Evolutionary conservation across 78 protist species (phyloP).

Genomic region (Trichosphaerium sp.): DNA sequence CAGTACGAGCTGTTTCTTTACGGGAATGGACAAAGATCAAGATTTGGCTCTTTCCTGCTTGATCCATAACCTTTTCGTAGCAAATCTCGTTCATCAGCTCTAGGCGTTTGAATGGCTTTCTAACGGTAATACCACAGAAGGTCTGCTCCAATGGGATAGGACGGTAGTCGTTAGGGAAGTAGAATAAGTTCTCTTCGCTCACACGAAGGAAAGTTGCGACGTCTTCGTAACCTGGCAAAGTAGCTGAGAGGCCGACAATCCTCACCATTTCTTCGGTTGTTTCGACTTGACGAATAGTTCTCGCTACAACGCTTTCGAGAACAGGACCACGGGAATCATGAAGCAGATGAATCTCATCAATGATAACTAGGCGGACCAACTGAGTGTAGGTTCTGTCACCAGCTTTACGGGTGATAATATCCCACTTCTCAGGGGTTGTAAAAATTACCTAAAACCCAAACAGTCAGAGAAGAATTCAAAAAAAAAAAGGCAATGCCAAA

Average conservation of each 20-base stretch:
- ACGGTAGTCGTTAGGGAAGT: slow-evolving; percentile 83
- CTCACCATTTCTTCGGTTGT: slow-evolving; percentile 64
- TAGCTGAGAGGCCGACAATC: slow-evolving; percentile 97
- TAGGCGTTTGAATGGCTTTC: slow-evolving; percentile 67
- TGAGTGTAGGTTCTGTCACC: slow-evolving; percentile 77
- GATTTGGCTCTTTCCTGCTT: slow-evolving; percentile 53
- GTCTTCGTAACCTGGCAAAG: slow-evolving; percentile 98
- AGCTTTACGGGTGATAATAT: slow-evolving; percentile 93
- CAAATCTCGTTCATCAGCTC: slow-evolving; percentile 85
- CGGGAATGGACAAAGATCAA: slow-evolving; percentile 97
- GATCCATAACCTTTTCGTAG: slow-evolving; percentile 74
- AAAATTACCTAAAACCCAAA: slow-evolving; percentile 62
- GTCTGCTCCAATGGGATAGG: slow-evolving; percentile 94
- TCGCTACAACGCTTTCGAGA: slow-evolving; percentile 89
- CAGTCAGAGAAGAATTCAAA: no score
- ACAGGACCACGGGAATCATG: slow-evolving; percentile 98
- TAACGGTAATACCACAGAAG: slow-evolving; percentile 88
- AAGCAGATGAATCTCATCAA: slow-evolving; percentile 96
- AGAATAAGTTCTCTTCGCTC: slow-evolving; percentile 71
- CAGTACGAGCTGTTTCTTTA: slow-evolving; percentile 93
- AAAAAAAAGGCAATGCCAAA: no score
- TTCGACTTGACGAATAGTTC: slow-evolving; percentile 67
- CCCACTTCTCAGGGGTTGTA: slow-evolving; percentile 99
- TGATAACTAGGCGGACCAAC: slow-evolving; percentile 75
- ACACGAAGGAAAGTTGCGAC: slow-evolving; percentile 94